Base-by-base conservation (phyloP, 225 moss, liverwort and hornwort species). In the Marchantia paleacea region DNA sequence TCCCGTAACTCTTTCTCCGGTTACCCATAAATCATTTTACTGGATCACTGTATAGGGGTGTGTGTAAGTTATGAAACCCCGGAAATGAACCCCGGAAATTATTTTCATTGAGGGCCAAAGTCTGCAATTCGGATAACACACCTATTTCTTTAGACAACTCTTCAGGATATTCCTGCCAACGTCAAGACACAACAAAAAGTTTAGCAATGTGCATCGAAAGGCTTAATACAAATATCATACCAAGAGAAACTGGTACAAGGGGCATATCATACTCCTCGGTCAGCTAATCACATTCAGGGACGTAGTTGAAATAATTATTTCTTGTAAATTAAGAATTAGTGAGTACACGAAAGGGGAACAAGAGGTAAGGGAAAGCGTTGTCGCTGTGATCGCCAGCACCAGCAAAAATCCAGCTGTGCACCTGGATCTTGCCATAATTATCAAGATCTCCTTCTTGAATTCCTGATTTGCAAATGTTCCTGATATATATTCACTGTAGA, bases 121-220 rank as follows among this genome's bases (percentile, higher is more conserved):
- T 24, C 6, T 55, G 54, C 69, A 79, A 70, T 8, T 54, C 52
- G 9, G 10, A 55, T 47, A 79, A 30, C 31, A 28, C 18, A 18
- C 79, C 79, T 57, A 79, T 39, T 25, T 60, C 79, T 48, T 28
- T 12, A 10, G 69, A 24, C 11, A 79, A 22, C 19, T 11, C 12
- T 19, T 69, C 79, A 25, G 55, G 39, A 79, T 19, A 79, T 19
- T 22, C 55, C 69, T 15, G 19, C 4, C 11, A 0, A 30, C 29
- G 55, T 22, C 55, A 69, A 71, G 39, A 12, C 54, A 53, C 14
- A 13, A 39, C 29, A 70, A 11, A 10, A 70, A 70, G 14, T 70
- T 30, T 30, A 30, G 12, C 47, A 14, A 30, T 70, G 29, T 7
- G 31, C 39, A 39, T 30, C 69, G 30, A 53, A 57, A 25, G 28